phyloP scores from a whole-genome alignment of 768 basidiomycete species.

The Podaxis sp. region DNA sequence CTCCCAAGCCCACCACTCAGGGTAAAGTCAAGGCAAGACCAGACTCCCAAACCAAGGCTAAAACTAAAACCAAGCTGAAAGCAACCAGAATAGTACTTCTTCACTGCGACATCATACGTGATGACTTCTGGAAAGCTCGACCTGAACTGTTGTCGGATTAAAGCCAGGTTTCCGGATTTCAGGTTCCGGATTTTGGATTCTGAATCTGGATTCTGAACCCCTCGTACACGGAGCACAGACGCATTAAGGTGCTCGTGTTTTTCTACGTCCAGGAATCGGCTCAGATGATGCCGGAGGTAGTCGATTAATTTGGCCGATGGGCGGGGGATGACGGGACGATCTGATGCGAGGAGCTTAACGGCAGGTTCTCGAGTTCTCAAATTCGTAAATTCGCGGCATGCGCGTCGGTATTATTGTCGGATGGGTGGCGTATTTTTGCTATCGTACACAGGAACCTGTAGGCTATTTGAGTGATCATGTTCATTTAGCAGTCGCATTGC shows the following conservation, averaged over 20 bases:
- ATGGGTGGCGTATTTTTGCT: neutral
- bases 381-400: neutral
- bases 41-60: conserved; percentile 16
- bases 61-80: conserved; percentile 20
- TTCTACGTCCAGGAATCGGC: neutral
- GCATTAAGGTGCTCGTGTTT: neutral
- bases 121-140: conserved; percentile 74
- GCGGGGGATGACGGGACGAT: neutral
- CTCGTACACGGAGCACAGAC: neutral
- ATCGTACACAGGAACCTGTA: neutral
- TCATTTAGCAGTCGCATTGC: too few species aligned
- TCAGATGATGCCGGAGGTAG: neutral
- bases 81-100: conserved; percentile 52
- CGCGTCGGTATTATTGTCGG: neutral
- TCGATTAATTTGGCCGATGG: neutral
- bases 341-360: neutral
- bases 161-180: neutral
- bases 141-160: conserved; percentile 48
- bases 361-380: neutral
- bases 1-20: conserved; percentile 16
- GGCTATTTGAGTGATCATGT: neutral
- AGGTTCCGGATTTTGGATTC: too few species aligned
- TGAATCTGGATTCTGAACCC: neutral
- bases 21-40: conserved; percentile 21
- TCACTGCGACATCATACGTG: conserved; percentile 83